A percentile compares a stretch with the other conserved stretches of the same genome.
Evolutionary conservation across 306 rosid genomes (phyloP).

Genomic region (Glycine tomentella): DNA sequence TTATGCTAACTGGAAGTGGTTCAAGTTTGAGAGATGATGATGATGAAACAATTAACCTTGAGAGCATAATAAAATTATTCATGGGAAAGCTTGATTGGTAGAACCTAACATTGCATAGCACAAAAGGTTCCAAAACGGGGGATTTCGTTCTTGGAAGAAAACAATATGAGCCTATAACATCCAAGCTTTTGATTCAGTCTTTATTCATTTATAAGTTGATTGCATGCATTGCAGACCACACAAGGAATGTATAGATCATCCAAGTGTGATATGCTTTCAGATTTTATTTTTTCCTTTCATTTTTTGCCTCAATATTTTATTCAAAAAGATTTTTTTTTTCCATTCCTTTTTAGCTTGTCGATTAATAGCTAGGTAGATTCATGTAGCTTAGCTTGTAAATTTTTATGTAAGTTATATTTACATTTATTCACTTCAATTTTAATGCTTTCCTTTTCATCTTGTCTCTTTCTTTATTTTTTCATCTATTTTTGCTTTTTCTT

Average conservation of each 20-base stretch:
- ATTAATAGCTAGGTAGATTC: neutral
- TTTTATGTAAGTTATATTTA: neutral
- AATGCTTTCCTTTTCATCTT: neutral
- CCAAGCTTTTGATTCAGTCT: constrained; percentile 2
- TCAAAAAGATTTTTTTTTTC: neutral
- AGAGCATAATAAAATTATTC: neutral
- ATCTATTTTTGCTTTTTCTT: neutral
- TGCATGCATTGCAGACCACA: constrained; percentile 25
- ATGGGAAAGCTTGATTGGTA: neutral
- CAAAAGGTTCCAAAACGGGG: neutral
- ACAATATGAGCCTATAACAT: neutral
- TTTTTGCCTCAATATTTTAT: neutral
- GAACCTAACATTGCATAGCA: constrained; percentile 12
- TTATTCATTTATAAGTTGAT: constrained; percentile 6
- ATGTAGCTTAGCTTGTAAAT: neutral
- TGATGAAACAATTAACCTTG: constrained; percentile 4
- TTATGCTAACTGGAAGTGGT: constrained; percentile 91
- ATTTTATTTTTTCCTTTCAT: too few relatives aligned
- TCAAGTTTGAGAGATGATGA: constrained; percentile 63
- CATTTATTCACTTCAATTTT: constrained; percentile 14
- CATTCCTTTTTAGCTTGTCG: neutral
- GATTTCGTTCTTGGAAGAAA: neutral
- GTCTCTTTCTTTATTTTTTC: neutral
- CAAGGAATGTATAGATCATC: neutral
- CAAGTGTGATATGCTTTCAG: neutral